Evolutionary conservation across 2,329 filamentous ascomycete species (phyloP).

Genomic region (Talaromyces marneffei): DNA sequence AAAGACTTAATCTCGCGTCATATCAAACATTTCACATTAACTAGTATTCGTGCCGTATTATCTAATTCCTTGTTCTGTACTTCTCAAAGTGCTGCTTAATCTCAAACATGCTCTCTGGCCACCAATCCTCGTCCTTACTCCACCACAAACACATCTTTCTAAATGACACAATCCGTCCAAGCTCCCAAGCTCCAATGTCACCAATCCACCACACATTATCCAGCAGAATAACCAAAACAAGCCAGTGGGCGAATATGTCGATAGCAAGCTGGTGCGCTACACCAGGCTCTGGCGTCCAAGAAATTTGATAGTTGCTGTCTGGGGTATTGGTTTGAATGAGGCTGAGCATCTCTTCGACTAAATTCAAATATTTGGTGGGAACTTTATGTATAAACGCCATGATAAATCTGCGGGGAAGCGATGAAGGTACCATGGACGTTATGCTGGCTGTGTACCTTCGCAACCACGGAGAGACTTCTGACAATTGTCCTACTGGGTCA

Average conservation of each 20-base stretch:
- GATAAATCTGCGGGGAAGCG: slow-evolving; percentile 32
- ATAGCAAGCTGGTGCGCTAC: slow-evolving; percentile 18
- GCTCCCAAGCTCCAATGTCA: slow-evolving; percentile 24
- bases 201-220: slow-evolving; percentile 33
- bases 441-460: slow-evolving; percentile 32
- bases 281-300: slow-evolving; percentile 3
- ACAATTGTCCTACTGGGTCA: slow-evolving; percentile 11
- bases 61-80: neutral
- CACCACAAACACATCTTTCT: slow-evolving; percentile 15
- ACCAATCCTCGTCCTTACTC: slow-evolving; percentile 20
- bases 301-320: neutral
- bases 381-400: slow-evolving; percentile 41
- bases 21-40: neutral
- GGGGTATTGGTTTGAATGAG: neutral
- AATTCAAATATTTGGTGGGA: slow-evolving; percentile 27
- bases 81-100: slow-evolving; percentile 3
- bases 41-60: neutral
- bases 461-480: slow-evolving; percentile 32
- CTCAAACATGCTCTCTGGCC: slow-evolving; percentile 22
- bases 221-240: slow-evolving; percentile 27
- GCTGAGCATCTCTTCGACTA: slow-evolving; percentile 31
- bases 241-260: slow-evolving; percentile 30
- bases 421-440: slow-evolving; percentile 29
- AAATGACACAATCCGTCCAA: slow-evolving; percentile 20
- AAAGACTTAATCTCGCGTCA: neutral